Conservation (phyloP, 2,329 filamentous ascomycete genomes). For the Cladosporium colombiae region DNA sequence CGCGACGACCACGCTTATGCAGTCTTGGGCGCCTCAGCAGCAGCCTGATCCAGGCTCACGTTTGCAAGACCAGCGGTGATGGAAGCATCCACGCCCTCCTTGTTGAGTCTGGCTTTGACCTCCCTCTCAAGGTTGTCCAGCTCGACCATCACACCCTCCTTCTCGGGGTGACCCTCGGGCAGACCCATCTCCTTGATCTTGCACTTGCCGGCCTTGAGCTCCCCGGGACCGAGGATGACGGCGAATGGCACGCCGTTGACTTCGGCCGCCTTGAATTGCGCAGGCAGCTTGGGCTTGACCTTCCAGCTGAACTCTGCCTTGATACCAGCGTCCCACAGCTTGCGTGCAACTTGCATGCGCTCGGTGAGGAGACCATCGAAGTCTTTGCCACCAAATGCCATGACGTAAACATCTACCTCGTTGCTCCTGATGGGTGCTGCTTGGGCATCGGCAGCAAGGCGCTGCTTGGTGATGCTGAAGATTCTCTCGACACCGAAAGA, state of each 20-base stretch:
- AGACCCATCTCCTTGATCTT: slow-evolving; percentile 85
- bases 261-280: slow-evolving; percentile 92
- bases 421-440: slow-evolving; percentile 61
- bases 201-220: slow-evolving; percentile 78
- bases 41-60: slow-evolving; percentile 29
- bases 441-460: slow-evolving; percentile 63
- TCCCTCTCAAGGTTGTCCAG: slow-evolving; percentile 64
- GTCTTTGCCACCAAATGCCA: slow-evolving; percentile 88
- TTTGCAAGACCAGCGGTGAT: slow-evolving; percentile 27
- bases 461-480: slow-evolving; percentile 84
- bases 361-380: slow-evolving; percentile 79
- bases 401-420: slow-evolving; percentile 88
- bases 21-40: slow-evolving; percentile 26
- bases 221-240: slow-evolving; percentile 88
- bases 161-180: slow-evolving; percentile 80
- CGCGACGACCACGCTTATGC: slow-evolving; percentile 13
- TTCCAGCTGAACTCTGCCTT: slow-evolving; percentile 91
- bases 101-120: slow-evolving; percentile 55
- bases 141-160: slow-evolving; percentile 78
- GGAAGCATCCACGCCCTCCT: slow-evolving; percentile 18
- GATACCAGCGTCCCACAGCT: slow-evolving; percentile 83
- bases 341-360: slow-evolving; percentile 75
- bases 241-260: slow-evolving; percentile 76
- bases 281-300: slow-evolving; percentile 81
- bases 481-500: slow-evolving; percentile 96